These are phyloP conservation scores for Podospora conica DNA, from an alignment of 495 filamentous ascomycete genomes.

Conservation along the genomic window DNA sequence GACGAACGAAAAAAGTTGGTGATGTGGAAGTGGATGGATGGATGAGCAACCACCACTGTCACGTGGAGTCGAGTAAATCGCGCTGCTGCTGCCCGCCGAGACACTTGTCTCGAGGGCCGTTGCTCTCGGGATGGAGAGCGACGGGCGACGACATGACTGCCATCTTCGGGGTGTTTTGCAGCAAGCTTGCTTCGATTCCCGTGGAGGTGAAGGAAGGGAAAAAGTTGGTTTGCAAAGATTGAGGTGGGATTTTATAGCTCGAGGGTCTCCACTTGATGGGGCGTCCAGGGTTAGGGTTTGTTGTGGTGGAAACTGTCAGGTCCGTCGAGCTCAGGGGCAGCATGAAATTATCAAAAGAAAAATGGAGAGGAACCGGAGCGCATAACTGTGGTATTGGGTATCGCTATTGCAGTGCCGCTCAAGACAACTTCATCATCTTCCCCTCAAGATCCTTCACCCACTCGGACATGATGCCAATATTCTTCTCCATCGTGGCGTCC, in stretches of 20 bases:
- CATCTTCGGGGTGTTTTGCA: not conserved
- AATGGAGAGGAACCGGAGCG: not conserved
- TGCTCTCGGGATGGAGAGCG: not conserved
- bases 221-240: not conserved
- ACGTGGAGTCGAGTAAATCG: not conserved
- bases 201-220: not conserved
- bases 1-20: not conserved
- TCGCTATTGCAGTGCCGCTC: conserved; percentile 22
- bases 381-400: conserved; percentile 19
- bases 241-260: not conserved
- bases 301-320: not conserved
- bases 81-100: not conserved
- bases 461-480: conserved; percentile 72
- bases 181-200: not conserved
- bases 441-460: conserved; percentile 88
- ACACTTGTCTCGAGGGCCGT: not conserved
- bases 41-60: not conserved
- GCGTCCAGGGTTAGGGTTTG: not conserved
- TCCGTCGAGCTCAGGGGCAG: not conserved
- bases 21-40: not conserved
- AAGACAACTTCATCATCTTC: conserved; percentile 54
- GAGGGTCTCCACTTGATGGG: not conserved
- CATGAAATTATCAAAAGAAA: too few species aligned
- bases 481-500: conserved; percentile 62
- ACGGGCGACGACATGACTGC: not conserved